Percentiles rank a stretch among this genome's conserved stretches.
Conservation (phyloP, 225 moss, liverwort and hornwort species). For the Lunularia cruciata region DNA sequence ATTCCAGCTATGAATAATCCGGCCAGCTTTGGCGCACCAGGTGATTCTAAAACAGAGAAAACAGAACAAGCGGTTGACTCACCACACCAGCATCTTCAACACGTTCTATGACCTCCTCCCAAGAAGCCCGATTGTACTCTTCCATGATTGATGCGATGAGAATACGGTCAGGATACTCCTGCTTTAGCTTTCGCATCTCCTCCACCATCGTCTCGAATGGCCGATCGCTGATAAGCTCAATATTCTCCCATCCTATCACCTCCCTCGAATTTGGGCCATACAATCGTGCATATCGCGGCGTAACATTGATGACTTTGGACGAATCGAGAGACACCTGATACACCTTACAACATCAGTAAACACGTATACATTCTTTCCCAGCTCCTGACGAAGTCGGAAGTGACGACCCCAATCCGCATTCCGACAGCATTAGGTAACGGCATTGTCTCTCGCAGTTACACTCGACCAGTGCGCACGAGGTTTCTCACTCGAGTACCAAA, state of each 20-base stretch:
- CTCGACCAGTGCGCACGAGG: too few species aligned
- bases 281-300: conserved; percentile 83
- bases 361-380: too few species aligned
- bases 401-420: too few species aligned
- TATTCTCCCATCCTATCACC: conserved; percentile 94
- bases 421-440: too few species aligned
- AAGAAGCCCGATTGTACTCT: conserved; percentile 77
- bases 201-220: conserved; percentile 95
- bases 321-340: conserved; percentile 90
- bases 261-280: conserved; percentile 53
- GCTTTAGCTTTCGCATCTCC: conserved; percentile 78
- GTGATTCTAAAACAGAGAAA: too few species aligned
- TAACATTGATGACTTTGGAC: conserved; percentile 94
- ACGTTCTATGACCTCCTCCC: conserved; percentile 96
- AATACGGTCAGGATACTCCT: conserved; percentile 92
- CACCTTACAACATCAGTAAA: not conserved
- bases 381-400: too few species aligned
- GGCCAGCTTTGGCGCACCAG: too few species aligned
- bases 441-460: too few species aligned
- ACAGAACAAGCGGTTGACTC: conserved; percentile 5
- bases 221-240: conserved; percentile 96
- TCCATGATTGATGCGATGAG: conserved; percentile 96
- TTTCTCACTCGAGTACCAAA: too few species aligned
- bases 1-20: too few species aligned
- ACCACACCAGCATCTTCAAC: conserved; percentile 92